Conservation (phyloP, 371 early-diverging fungal genomes). For the Catenaria anguillulae region DNA sequence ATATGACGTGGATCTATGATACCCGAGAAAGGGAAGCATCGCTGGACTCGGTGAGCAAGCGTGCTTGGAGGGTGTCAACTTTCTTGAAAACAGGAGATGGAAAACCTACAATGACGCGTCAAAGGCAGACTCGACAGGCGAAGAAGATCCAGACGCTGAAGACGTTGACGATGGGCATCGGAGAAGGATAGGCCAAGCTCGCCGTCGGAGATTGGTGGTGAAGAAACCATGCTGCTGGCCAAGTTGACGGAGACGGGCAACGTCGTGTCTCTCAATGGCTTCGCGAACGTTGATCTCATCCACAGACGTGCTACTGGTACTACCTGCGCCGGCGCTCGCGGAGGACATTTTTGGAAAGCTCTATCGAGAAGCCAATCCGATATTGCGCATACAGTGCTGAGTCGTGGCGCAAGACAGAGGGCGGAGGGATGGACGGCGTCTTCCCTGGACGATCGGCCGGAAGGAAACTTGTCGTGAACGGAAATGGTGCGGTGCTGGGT, state of each 20-base stretch:
- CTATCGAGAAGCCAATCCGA: no score
- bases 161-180: background rate
- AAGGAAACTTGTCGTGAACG: no score
- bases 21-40: no score
- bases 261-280: background rate
- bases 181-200: conserved; percentile 2
- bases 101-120: background rate
- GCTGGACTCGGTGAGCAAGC: background rate
- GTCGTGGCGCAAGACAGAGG: no score
- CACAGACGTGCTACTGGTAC: no score
- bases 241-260: background rate
- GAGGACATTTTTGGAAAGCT: no score
- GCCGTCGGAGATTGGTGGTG: background rate
- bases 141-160: background rate
- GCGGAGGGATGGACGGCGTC: no score
- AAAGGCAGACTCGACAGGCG: conserved; percentile 6
- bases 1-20: conserved; percentile 4
- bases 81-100: background rate
- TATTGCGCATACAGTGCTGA: no score
- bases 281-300: background rate
- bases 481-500: no score
- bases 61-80: no score
- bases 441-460: no score
- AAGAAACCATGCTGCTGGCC: background rate
- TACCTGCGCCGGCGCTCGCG: background rate